Conservation (phyloP, 495 filamentous ascomycete species). For the Jackrogersella minutella region DNA sequence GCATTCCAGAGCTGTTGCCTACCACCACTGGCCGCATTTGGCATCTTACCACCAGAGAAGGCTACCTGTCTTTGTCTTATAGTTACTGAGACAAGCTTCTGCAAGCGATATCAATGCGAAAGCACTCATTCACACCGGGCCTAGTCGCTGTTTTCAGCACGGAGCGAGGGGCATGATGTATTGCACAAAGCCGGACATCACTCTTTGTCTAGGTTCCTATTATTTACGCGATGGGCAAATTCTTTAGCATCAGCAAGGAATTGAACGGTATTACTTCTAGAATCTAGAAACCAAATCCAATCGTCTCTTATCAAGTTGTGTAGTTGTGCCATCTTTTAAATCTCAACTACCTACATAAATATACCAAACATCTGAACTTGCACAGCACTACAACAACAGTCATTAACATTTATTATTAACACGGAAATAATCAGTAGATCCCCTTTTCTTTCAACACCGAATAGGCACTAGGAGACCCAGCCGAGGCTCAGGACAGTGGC, state of each 20-base stretch:
- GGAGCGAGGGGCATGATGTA: background rate
- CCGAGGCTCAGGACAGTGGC: background rate
- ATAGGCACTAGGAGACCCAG: background rate
- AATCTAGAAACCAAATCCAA: background rate
- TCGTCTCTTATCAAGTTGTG: slow-evolving; percentile 5
- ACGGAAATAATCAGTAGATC: too few species aligned
- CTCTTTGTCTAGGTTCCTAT: slow-evolving; percentile 37
- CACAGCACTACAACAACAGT: background rate
- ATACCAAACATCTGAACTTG: background rate
- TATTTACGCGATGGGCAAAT: slow-evolving; percentile 36
- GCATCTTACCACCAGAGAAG: slow-evolving; percentile 3
- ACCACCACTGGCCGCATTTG: slow-evolving; percentile 24
- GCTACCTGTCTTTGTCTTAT: slow-evolving; percentile 24
- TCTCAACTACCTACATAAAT: background rate
- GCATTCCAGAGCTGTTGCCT: slow-evolving; percentile 29
- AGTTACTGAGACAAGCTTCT: slow-evolving; percentile 6
- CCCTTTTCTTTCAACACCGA: too few species aligned
- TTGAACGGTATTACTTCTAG: background rate
- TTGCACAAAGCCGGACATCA: slow-evolving; percentile 19
- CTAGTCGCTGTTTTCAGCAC: slow-evolving; percentile 34
- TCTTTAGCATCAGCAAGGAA: background rate
- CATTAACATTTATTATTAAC: too few species aligned
- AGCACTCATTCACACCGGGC: slow-evolving; percentile 8
- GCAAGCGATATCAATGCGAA: slow-evolving; percentile 29
- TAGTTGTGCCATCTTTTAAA: background rate